Evolutionary conservation across 106 monocot species (phyloP).

Genomic region (Chionographis japonica): DNA sequence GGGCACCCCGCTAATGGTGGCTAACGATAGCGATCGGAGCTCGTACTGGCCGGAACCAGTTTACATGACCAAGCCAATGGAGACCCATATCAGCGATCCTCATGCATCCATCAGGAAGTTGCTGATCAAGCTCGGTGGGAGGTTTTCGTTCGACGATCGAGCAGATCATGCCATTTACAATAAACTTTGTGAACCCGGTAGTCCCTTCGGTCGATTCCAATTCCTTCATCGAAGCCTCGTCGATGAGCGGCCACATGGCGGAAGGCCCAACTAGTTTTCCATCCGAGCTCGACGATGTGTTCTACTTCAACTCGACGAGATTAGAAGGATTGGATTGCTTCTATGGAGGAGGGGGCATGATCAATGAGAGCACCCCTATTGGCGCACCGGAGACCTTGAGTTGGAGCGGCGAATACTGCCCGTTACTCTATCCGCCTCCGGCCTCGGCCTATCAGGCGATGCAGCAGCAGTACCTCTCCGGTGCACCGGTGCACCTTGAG

Average conservation of each 20-base stretch:
- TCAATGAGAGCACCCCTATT: neutral
- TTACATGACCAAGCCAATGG: neutral
- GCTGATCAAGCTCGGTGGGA: conserved; percentile 24
- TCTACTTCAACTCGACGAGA: conserved; percentile 21
- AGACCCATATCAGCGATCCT: conserved; percentile 5
- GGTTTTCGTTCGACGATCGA: conserved; percentile 9
- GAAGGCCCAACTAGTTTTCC: conserved; percentile 2
- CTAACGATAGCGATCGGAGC: too few relatives aligned
- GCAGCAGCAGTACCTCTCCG: too few relatives aligned
- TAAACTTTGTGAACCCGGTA: neutral
- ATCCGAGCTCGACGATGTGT: conserved; percentile 41
- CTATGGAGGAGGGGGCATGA: conserved; percentile 11
- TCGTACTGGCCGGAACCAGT: too few relatives aligned
- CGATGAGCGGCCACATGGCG: neutral
- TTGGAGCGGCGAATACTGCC: conserved; percentile 19
- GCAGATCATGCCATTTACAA: neutral
- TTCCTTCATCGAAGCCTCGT: neutral
- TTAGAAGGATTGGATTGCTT: conserved; percentile 26
- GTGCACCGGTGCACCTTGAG: too few relatives aligned
- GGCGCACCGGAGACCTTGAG: neutral
- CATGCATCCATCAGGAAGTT: conserved; percentile 24
- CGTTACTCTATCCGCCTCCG: conserved; percentile 12
- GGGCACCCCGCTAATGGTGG: neutral
- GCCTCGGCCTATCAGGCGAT: neutral
- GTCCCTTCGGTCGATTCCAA: neutral